Base-by-base conservation (phyloP, 1,139 yeast genomes). In the Zhuliangozyma parablackwelliae region DNA sequence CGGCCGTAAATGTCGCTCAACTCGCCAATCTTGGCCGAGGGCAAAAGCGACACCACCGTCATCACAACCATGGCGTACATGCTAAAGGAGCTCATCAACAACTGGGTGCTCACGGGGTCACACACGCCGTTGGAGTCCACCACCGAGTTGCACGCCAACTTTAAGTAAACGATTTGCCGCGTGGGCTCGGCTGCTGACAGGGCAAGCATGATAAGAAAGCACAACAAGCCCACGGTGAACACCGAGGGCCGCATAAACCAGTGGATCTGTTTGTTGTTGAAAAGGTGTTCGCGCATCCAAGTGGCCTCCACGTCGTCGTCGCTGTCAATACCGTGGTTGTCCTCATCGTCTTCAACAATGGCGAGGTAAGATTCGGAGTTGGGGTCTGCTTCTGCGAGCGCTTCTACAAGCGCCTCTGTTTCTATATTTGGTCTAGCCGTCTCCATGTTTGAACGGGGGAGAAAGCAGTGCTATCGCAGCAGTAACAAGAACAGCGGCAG, bases 1-100 rank as follows among this genome's bases (percentile, higher is more conserved):
- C 94, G 62, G 1, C 95, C 95, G 41, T 72, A 63, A 29, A 72
- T 61, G 57, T 84, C 94, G 11, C 85, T 75, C 30, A 76, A 52
- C 23, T 74, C 71, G 0, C 88, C 86, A 16, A 78, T 52, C 43
- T 71, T 69, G 2, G 72, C 68, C 48, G 67, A 56, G 2, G 70
- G 65, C 2, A 69, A 35, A 29, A 70, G 53, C 29, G 64, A 54
- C 13, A 61, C 42, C 5, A 58, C 37, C 8, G 60, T 59, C 10
- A 45, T 35, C 10, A 54, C 46, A 10, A 61, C 42, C 10, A 46
- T 48, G 24, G 43, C 43, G 25, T 48, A 54, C 46, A 63, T 54
- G 31, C 53, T 54, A 38, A 57, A 60, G 39, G 63, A 57, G 27
- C 68, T 59, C 29, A 64, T 47, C 33, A 65, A 40, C 5, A 63